Conservation (phyloP, 2,329 filamentous ascomycete species). For the Rutstroemia sydowiana region DNA sequence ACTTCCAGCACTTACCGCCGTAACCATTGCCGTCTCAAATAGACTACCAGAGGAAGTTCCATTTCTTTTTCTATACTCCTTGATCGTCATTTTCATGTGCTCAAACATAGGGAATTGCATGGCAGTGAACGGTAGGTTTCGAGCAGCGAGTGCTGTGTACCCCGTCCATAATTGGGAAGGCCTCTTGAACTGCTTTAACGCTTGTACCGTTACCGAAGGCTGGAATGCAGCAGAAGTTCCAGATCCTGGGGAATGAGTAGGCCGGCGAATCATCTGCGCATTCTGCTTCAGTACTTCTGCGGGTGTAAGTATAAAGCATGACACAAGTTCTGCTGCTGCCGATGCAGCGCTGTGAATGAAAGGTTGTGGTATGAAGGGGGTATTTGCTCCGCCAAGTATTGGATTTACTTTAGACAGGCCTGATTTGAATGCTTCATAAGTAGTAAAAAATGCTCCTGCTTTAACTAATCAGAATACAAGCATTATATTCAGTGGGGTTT, state of each 20-base stretch:
- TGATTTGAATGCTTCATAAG: slow-evolving; percentile 72
- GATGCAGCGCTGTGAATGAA: slow-evolving; percentile 69
- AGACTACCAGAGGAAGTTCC: slow-evolving; percentile 32
- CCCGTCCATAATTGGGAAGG: slow-evolving; percentile 56
- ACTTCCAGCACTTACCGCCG: slow-evolving; percentile 63
- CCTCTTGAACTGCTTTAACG: slow-evolving; percentile 48
- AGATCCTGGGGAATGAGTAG: slow-evolving; percentile 19
- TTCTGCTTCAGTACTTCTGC: slow-evolving; percentile 93
- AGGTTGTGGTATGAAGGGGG: slow-evolving; percentile 60
- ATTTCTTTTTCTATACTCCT: slow-evolving; percentile 34
- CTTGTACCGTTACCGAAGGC: slow-evolving; percentile 45
- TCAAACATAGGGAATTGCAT: slow-evolving; percentile 88
- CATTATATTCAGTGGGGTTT: neutral
- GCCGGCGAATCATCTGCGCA: slow-evolving; percentile 66
- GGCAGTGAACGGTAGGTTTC: slow-evolving; percentile 82
- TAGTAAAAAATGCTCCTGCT: slow-evolving; percentile 85
- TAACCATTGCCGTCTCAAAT: slow-evolving; percentile 61
- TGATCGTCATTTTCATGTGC: slow-evolving; percentile 50
- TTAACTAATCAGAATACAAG: slow-evolving; percentile 15
- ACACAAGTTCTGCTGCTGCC: slow-evolving; percentile 70
- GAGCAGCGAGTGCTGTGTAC: slow-evolving; percentile 72
- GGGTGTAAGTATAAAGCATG: slow-evolving; percentile 79
- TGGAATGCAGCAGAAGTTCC: slow-evolving; percentile 38
- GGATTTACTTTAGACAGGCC: slow-evolving; percentile 48
- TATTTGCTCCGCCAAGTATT: slow-evolving; percentile 40